Evolutionary conservation across 1,139 yeast genomes (phyloP), one percentile per base, ranked within the genome.

Genomic region (Yamadazyma siamensis): DNA sequence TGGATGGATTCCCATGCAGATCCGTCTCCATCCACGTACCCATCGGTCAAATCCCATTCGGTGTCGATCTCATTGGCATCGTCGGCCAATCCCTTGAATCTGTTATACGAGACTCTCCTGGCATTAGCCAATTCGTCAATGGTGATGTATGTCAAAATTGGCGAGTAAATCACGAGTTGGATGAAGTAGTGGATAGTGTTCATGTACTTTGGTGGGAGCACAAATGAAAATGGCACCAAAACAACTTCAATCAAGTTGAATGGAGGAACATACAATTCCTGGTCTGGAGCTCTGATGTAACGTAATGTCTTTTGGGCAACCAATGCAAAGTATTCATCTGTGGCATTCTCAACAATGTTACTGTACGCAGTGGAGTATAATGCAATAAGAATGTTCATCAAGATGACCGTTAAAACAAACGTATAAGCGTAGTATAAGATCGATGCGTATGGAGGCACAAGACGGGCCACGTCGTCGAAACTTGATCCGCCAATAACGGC

Each of bases 201-300:
- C 50, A 53, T 64, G 25, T 59, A 50, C 6, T 41, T 45, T 16
- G 37, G 45, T 17, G 59, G 46, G 12, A 58, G 21, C 8, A 63
- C 16, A 53, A 61, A 47, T 50, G 55, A 31, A 3, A 65, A 32
- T 6, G 74, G 73, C 22, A 46, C 33, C 9, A 80, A 50, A 3
- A 69, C 29, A 3, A 80, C 29, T 52, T 87, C 96, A 38, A 87
- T 59, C 43, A 87, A 54, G 51, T 87, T 87, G 40, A 86, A 68
- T 6, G 96, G 96, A 5, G 96, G 94, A 18, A 86, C 89, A 51
- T 78, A 87, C 26, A 86, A 84, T 47, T 83, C 80, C 36, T 78
- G 80, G 58, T 87, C 96, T 0, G 95, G 96, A 0, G 95, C 95
- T 43, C 96, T 72, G 32, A 86, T 77, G 50, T 83, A 87, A 39